A percentile compares a stretch with the other conserved stretches of the same genome.
phyloP scores from a whole-genome alignment of 306 rosid species.

The Alnus rubra region DNA sequence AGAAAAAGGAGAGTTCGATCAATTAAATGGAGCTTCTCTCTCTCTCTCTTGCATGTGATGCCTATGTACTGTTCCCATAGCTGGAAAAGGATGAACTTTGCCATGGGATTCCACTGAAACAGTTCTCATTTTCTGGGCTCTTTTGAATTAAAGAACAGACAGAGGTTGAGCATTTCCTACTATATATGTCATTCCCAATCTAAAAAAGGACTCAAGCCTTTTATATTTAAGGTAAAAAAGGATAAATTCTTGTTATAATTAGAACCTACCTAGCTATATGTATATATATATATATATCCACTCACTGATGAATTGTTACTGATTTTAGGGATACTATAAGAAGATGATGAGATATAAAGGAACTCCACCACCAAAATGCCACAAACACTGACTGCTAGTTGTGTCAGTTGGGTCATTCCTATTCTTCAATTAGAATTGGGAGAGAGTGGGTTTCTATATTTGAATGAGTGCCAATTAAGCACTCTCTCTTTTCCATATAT shows the following conservation, averaged over 20 bases:
- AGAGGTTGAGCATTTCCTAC: conserved; percentile 1
- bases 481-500: conserved; percentile 3
- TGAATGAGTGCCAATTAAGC: neutral
- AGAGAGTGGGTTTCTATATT: conserved; percentile 25
- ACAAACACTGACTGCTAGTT: conserved; percentile 24
- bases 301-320: conserved; percentile 15
- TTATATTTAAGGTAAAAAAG: conserved; percentile 33
- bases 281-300: conserved; percentile 14
- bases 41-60: neutral
- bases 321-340: conserved; percentile 15
- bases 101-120: neutral
- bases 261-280: conserved; percentile 34
- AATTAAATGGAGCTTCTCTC: neutral
- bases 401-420: conserved; percentile 19
- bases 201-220: conserved; percentile 16
- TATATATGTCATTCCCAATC: conserved; percentile 12
- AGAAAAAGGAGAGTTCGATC: neutral
- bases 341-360: conserved; percentile 43
- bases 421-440: conserved; percentile 22
- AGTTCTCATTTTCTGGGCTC: neutral
- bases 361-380: conserved; percentile 35
- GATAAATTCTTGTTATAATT: conserved; percentile 26
- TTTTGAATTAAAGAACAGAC: neutral
- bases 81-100: neutral
- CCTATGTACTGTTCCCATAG: neutral